phyloP scores from a whole-genome alignment of 176 grass and related monocot genomes.

The Rhynchospora tenuis region DNA sequence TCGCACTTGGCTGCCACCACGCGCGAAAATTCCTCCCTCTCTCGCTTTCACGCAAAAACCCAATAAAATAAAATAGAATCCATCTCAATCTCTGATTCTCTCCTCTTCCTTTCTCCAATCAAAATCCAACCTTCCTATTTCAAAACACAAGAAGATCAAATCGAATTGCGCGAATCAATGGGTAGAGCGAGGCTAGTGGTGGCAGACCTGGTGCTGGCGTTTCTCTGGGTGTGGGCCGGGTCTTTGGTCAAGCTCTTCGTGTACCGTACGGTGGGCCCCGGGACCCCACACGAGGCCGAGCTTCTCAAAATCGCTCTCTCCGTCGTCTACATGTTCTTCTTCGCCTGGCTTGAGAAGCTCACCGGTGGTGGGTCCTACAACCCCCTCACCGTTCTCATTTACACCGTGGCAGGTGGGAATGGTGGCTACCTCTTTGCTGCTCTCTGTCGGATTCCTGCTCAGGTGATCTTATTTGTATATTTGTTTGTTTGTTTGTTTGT shows the following conservation, averaged over 20 bases:
- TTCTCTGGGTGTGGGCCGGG: conserved; percentile 81
- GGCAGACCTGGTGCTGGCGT: conserved; percentile 55
- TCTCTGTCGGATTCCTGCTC: conserved; percentile 72
- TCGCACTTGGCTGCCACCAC: background rate
- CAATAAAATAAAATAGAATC: background rate
- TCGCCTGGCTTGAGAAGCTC: conserved; percentile 61
- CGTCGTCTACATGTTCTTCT: conserved; percentile 83
- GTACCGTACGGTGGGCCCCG: conserved; percentile 42
- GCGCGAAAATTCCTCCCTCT: background rate
- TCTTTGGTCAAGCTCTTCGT: conserved; percentile 75
- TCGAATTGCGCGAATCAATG: background rate
- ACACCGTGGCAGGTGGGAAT: conserved; percentile 36
- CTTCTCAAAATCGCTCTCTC: conserved; percentile 67
- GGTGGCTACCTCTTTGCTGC: conserved; percentile 55
- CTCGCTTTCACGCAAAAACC: background rate
- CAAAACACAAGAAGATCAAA: background rate
- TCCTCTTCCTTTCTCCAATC: background rate
- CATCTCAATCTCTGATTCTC: background rate
- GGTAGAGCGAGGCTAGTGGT: conserved; percentile 36
- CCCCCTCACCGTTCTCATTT: conserved; percentile 67
- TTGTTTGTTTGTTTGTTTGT: background rate
- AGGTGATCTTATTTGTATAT: conserved; percentile 35
- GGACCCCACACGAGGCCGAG: conserved; percentile 46
- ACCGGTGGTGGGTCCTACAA: conserved; percentile 77
- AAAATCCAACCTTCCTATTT: background rate